Conservation (phyloP, 2,329 filamentous ascomycete species). For the Penicillium concentricum region DNA sequence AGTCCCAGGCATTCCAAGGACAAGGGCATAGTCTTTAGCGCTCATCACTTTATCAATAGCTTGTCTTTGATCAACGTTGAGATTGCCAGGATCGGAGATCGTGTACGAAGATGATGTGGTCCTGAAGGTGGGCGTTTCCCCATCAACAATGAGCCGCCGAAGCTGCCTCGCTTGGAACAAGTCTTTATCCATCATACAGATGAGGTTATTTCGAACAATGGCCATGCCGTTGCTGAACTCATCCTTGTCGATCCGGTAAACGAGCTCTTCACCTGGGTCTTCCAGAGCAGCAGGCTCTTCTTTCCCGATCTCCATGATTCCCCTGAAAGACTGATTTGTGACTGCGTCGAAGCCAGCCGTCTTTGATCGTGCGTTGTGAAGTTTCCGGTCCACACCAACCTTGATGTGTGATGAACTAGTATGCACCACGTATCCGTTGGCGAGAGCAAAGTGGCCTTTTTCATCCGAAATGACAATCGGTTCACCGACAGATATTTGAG, state of each 20-base stretch:
- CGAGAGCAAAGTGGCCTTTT: constrained; percentile 88
- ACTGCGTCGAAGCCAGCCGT: constrained; percentile 72
- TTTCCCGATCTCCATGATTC: constrained; percentile 80
- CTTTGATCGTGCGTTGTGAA: constrained; percentile 81
- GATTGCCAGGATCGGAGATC: constrained; percentile 54
- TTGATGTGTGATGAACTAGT: constrained; percentile 74
- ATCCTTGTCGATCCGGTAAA: constrained; percentile 91
- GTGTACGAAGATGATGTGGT: constrained; percentile 61
- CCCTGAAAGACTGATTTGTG: constrained; percentile 80
- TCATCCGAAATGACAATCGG: constrained; percentile 97
- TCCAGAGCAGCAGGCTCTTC: constrained; percentile 45
- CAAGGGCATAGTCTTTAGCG: constrained; percentile 91
- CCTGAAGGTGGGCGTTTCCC: constrained; percentile 72
- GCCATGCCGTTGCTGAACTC: constrained; percentile 99
- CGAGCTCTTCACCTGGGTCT: constrained; percentile 51
- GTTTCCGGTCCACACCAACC: constrained; percentile 83
- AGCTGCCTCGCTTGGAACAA: constrained; percentile 69
- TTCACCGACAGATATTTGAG: constrained; percentile 81
- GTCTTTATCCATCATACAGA: constrained; percentile 84
- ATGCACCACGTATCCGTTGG: constrained; percentile 83
- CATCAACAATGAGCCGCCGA: constrained; percentile 76
- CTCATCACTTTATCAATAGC: constrained; percentile 96
- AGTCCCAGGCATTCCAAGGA: constrained; percentile 96
- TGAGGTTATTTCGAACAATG: constrained; percentile 85
- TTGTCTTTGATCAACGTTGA: constrained; percentile 83